Evolutionary conservation across 257 asterid species (phyloP).

Genomic region (Capsicum baccatum): DNA sequence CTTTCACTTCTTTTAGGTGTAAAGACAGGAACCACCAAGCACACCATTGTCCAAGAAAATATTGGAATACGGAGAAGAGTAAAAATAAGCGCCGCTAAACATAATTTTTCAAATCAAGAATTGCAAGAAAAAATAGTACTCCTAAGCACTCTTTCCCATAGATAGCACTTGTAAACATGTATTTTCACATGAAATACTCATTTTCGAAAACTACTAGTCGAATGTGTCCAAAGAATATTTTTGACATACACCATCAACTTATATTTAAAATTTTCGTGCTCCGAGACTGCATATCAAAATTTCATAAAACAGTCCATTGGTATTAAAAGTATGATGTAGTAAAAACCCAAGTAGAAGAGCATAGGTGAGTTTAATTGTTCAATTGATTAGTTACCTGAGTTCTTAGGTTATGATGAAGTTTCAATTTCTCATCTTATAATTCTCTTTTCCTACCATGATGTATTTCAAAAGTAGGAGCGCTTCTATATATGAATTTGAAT

Average conservation of each 20-base stretch:
- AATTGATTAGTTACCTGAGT: not conserved
- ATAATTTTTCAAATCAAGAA: not conserved
- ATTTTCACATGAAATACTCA: not conserved
- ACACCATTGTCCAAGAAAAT: constrained; percentile 50
- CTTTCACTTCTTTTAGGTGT: constrained; percentile 40
- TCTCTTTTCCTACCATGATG: not conserved
- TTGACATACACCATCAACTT: not conserved
- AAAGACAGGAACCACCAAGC: constrained; percentile 45
- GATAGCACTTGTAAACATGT: not conserved
- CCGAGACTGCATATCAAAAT: not conserved
- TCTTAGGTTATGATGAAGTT: not conserved
- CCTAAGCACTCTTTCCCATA: not conserved
- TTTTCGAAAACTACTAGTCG: not conserved
- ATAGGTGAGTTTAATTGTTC: not conserved
- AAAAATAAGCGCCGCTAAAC: not conserved
- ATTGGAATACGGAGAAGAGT: not conserved
- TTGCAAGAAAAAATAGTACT: not conserved
- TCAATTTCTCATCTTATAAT: not conserved
- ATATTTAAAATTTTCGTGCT: not conserved
- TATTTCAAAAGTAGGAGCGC: not conserved
- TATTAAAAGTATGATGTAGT: not conserved
- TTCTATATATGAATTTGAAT: not conserved
- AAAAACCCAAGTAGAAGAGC: not conserved
- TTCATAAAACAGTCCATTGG: not conserved
- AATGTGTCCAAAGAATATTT: not conserved